A percentile compares a stretch with the other conserved stretches of the same genome.
Conservation (phyloP, 805 yeast species). For the Debaryomyces prosopidis region DNA sequence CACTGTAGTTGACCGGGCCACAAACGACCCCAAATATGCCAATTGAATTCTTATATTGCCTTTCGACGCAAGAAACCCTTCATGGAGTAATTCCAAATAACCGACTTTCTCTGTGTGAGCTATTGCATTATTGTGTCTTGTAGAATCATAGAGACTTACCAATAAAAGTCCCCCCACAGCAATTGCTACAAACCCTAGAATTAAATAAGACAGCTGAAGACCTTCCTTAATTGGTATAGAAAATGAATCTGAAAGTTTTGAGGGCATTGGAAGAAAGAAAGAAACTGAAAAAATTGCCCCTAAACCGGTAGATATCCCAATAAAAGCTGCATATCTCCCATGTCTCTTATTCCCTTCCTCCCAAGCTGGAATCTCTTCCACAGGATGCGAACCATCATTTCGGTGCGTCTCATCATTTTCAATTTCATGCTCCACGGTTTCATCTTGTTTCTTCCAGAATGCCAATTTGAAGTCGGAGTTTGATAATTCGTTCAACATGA, state of each 20-base stretch:
- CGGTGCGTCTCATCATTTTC: background rate
- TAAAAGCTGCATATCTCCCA: slow-evolving; percentile 59
- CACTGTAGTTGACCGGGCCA: slow-evolving; percentile 64
- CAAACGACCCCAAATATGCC: slow-evolving; percentile 62
- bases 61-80: slow-evolving; percentile 50
- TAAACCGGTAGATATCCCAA: slow-evolving; percentile 62
- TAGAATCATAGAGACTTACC: slow-evolving; percentile 44
- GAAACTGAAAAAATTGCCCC: slow-evolving; percentile 69
- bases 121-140: background rate
- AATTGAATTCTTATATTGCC: slow-evolving; percentile 48
- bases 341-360: slow-evolving; percentile 10
- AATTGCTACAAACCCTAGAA: slow-evolving; percentile 47
- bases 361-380: background rate
- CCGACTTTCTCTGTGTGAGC: slow-evolving; percentile 11
- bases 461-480: slow-evolving; percentile 41
- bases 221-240: slow-evolving; percentile 41
- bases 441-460: slow-evolving; percentile 21
- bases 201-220: slow-evolving; percentile 47
- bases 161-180: slow-evolving; percentile 39
- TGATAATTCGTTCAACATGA: slow-evolving; percentile 56
- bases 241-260: slow-evolving; percentile 40
- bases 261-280: slow-evolving; percentile 57
- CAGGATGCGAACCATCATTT: background rate
- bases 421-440: slow-evolving; percentile 13
- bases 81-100: slow-evolving; percentile 42